Conservation (phyloP, 768 basidiomycete species). For the Hericium erinaceus region DNA sequence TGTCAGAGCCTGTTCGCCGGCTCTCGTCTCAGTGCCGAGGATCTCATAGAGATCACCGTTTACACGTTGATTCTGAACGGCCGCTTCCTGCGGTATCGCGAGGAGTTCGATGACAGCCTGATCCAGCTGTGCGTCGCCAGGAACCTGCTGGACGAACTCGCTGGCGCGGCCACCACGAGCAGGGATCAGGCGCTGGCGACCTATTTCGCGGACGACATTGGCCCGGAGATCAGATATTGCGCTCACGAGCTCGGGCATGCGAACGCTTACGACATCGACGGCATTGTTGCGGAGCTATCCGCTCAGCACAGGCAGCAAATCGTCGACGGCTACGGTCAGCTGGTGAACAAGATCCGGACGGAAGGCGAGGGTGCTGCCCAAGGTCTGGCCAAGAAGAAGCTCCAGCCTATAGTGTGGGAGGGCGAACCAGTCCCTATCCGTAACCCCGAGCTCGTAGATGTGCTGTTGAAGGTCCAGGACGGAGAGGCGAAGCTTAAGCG, state of each 20-base stretch:
- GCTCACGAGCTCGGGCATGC: slow-evolving; percentile 79
- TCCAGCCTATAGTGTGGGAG: slow-evolving; percentile 67
- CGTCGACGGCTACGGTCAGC: slow-evolving; percentile 50
- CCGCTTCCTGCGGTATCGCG: slow-evolving; percentile 69
- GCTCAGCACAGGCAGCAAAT: slow-evolving; percentile 46
- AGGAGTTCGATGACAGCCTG: slow-evolving; percentile 68
- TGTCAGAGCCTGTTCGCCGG: slow-evolving; percentile 53
- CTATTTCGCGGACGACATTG: slow-evolving; percentile 77
- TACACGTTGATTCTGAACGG: slow-evolving; percentile 80
- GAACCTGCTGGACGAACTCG: slow-evolving; percentile 59
- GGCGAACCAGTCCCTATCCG: slow-evolving; percentile 76
- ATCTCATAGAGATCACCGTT: slow-evolving; percentile 59
- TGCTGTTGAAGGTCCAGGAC: slow-evolving; percentile 73
- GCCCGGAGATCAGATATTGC: slow-evolving; percentile 86
- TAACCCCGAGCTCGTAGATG: slow-evolving; percentile 86
- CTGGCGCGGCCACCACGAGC: slow-evolving; percentile 54
- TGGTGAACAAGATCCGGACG: slow-evolving; percentile 42
- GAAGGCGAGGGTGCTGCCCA: slow-evolving; percentile 30
- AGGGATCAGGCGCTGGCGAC: slow-evolving; percentile 82
- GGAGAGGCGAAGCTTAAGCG: slow-evolving; percentile 53
- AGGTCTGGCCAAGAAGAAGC: slow-evolving; percentile 38
- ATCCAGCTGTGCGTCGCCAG: slow-evolving; percentile 74
- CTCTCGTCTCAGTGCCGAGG: slow-evolving; percentile 43
- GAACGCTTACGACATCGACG: slow-evolving; percentile 76
- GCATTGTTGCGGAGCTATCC: slow-evolving; percentile 58